Evolutionary conservation across 176 grass and related monocot genomes (phyloP).

Genomic region (Carex pumila): DNA sequence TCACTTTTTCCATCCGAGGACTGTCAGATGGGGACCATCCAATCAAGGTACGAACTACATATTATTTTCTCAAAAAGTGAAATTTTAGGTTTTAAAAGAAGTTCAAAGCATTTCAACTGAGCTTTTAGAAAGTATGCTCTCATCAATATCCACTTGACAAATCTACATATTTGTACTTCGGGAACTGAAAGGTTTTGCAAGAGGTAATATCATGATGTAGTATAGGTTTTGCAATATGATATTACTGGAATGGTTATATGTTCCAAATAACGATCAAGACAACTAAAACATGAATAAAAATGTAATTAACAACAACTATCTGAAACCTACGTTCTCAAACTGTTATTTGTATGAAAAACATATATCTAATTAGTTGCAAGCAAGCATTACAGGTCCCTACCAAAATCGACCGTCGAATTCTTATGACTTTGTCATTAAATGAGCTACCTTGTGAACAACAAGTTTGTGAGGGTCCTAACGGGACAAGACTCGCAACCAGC

Average conservation of each 20-base stretch:
- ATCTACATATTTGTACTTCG: no score
- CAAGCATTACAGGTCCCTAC: constrained; percentile 6
- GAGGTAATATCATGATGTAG: no score
- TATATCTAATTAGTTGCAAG: background rate
- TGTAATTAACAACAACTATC: background rate
- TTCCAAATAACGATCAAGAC: background rate
- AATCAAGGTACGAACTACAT: constrained; percentile 10
- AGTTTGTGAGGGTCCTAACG: constrained; percentile 14
- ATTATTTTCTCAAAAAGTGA: background rate
- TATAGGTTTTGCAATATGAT: no score
- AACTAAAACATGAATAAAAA: background rate
- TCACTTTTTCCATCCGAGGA: constrained; percentile 38
- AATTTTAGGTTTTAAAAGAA: no score
- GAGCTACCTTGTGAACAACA: constrained; percentile 41
- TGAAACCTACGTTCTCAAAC: background rate
- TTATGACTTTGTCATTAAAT: constrained; percentile 37
- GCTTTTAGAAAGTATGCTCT: no score
- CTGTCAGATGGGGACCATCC: background rate
- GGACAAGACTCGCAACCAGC: constrained; percentile 28
- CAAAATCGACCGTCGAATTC: constrained; percentile 46
- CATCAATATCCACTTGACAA: no score
- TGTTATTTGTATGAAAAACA: background rate
- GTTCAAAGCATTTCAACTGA: no score
- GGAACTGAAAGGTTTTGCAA: no score
- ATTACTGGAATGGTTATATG: no score